phyloP scores from a whole-genome alignment of 2,329 filamentous ascomycete genomes.

The Ophiocordyceps camponoti-floridani region DNA sequence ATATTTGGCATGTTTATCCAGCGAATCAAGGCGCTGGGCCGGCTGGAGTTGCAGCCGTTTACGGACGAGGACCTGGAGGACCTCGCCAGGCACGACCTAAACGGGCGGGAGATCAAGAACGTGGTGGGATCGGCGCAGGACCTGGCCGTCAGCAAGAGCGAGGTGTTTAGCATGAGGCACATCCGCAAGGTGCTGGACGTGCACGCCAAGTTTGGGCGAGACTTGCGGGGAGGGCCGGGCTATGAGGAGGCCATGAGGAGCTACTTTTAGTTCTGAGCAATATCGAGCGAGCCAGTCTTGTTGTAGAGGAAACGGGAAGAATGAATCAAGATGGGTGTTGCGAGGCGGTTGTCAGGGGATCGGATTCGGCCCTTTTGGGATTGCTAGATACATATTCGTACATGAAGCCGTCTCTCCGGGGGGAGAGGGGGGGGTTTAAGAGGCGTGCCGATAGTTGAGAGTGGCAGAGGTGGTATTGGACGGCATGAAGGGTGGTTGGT shows the following conservation, averaged over 20 bases:
- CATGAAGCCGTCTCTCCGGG: no score
- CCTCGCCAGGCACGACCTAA: slow-evolving; percentile 47
- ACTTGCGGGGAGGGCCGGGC: slow-evolving; percentile 64
- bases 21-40: slow-evolving; percentile 48
- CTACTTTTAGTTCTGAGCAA: slow-evolving; percentile 33
- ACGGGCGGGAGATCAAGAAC: slow-evolving; percentile 67
- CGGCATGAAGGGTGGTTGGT: neutral
- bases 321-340: no score
- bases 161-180: slow-evolving; percentile 58
- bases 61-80: slow-evolving; percentile 47
- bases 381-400: no score
- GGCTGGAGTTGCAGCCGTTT: slow-evolving; percentile 41
- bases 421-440: no score
- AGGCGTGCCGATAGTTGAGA: neutral
- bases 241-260: slow-evolving; percentile 74
- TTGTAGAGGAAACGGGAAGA: no score
- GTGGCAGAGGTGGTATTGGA: neutral
- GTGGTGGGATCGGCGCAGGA: slow-evolving; percentile 69
- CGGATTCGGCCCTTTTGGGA: no score
- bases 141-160: slow-evolving; percentile 57
- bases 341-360: no score
- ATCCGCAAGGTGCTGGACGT: slow-evolving; percentile 73
- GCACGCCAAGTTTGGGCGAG: slow-evolving; percentile 63
- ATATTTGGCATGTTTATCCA: slow-evolving; percentile 78
- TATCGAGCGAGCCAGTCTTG: no score